Conservation (phyloP, 1,139 yeast species). For the Magnusiomyces fungicola region DNA sequence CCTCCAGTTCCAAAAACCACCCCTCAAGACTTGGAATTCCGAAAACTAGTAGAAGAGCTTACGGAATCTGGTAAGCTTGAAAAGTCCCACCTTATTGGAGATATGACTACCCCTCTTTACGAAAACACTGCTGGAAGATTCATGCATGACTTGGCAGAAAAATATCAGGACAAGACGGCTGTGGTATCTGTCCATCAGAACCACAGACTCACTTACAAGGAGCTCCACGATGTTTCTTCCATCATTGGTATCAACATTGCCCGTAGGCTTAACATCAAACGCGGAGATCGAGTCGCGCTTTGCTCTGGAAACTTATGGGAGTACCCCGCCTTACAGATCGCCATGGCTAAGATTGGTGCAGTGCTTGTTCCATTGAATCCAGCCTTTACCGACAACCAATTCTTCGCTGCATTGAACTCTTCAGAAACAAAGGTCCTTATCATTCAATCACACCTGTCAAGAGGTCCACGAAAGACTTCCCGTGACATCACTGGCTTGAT, state of each 20-base stretch:
- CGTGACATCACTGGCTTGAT: constrained; percentile 12
- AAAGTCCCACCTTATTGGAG: constrained; percentile 21
- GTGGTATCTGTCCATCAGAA: constrained; percentile 27
- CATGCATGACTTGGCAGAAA: constrained; percentile 17
- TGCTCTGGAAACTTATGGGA: constrained; percentile 31
- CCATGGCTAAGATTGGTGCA: constrained; percentile 30
- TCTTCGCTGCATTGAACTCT: constrained; percentile 24
- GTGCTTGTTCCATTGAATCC: constrained; percentile 31
- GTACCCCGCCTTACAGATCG: constrained; percentile 28
- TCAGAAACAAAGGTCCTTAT: constrained; percentile 25
- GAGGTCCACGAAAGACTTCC: constrained; percentile 15
- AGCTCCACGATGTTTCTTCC: constrained; percentile 22
- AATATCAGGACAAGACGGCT: constrained; percentile 20
- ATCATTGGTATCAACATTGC: constrained; percentile 24
- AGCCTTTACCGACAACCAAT: constrained; percentile 29
- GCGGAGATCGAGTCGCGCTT: constrained; percentile 30
- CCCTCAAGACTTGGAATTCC: constrained; percentile 10
- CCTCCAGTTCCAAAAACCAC: constrained; percentile 10
- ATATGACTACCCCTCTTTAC: constrained; percentile 20
- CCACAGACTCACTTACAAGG: constrained; percentile 20
- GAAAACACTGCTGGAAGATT: constrained; percentile 22
- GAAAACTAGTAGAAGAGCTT: background rate
- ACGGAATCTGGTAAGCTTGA: constrained; percentile 5
- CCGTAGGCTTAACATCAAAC: constrained; percentile 18
- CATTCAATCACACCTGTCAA: constrained; percentile 20